phyloP scores from a whole-genome alignment of 2,329 filamentous ascomycete genomes.

The Diaporthe caulivora region DNA sequence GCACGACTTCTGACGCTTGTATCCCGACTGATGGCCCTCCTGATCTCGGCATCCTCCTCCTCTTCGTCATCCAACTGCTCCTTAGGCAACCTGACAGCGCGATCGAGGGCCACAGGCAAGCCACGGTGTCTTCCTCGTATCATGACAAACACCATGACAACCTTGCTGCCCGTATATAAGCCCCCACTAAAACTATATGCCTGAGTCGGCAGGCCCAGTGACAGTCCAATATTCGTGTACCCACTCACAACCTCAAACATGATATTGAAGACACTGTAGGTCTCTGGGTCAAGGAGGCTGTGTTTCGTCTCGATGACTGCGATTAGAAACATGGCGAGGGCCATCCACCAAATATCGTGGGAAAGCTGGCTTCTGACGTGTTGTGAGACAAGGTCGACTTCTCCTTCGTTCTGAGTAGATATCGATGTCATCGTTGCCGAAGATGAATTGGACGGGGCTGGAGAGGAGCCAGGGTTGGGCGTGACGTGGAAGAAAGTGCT shows the following conservation, averaged over 20 bases:
- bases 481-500: slow-evolving; percentile 10
- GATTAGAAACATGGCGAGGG: slow-evolving; percentile 71
- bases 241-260: slow-evolving; percentile 64
- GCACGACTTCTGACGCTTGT: slow-evolving; percentile 21
- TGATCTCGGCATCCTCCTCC: slow-evolving; percentile 38
- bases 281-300: slow-evolving; percentile 63
- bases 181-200: slow-evolving; percentile 37
- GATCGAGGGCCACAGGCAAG: slow-evolving; percentile 67
- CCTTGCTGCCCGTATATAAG: slow-evolving; percentile 37
- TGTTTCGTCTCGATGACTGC: slow-evolving; percentile 70
- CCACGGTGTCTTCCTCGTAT: slow-evolving; percentile 68
- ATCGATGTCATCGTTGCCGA: slow-evolving; percentile 38
- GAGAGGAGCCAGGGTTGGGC: slow-evolving; percentile 4
- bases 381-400: slow-evolving; percentile 47
- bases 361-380: slow-evolving; percentile 74
- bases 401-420: slow-evolving; percentile 38
- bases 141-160: slow-evolving; percentile 42
- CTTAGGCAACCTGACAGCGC: slow-evolving; percentile 58
- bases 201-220: slow-evolving; percentile 32
- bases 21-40: slow-evolving; percentile 32
- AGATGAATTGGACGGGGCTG: slow-evolving; percentile 11
- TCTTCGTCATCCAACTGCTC: slow-evolving; percentile 49
- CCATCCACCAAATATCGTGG: slow-evolving; percentile 76
- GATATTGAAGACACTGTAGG: slow-evolving; percentile 72
- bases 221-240: slow-evolving; percentile 37